These are phyloP conservation scores for Stachybotrys echinatus DNA, from an alignment of 2,329 filamentous ascomycete species.

Conservation along the genomic window DNA sequence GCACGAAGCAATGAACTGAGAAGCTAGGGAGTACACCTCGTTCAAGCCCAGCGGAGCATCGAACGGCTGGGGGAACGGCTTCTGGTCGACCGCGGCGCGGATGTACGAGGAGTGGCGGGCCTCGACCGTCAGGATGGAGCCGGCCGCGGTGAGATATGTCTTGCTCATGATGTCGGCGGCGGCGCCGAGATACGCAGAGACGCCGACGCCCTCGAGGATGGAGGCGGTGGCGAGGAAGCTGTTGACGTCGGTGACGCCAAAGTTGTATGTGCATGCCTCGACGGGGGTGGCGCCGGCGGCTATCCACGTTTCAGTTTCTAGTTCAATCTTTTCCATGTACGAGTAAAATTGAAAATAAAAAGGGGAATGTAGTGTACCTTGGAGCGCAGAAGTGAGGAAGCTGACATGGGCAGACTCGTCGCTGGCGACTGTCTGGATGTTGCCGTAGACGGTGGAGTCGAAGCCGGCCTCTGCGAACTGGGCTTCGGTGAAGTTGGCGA, in stretches of 20 bases:
- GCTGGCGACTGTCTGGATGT: conserved; percentile 47
- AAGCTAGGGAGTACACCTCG: conserved; percentile 59
- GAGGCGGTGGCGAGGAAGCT: conserved; percentile 56
- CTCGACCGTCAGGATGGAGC: conserved; percentile 59
- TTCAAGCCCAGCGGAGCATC: conserved; percentile 54
- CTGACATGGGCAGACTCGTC: conserved; percentile 54
- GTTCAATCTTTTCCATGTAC: neutral
- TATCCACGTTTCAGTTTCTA: conserved; percentile 1
- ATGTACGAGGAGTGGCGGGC: conserved; percentile 59
- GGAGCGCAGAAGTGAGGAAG: conserved; percentile 44
- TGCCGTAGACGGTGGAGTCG: conserved; percentile 47
- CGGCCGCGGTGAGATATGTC: conserved; percentile 53
- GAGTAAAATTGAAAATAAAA: neutral
- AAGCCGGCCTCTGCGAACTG: conserved; percentile 50
- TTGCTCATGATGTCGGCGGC: conserved; percentile 54
- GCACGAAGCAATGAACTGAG: conserved; percentile 55
- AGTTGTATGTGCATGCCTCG: conserved; percentile 50
- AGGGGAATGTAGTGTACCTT: conserved; percentile 7
- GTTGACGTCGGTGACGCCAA: conserved; percentile 53
- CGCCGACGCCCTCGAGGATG: conserved; percentile 61
- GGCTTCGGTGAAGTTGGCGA: conserved; percentile 48
- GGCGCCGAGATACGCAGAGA: conserved; percentile 60
- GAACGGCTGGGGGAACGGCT: conserved; percentile 54
- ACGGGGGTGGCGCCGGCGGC: conserved; percentile 42
- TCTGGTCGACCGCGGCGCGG: conserved; percentile 40